Percentiles rank a stretch among this genome's conserved stretches.
Evolutionary conservation across 73 alveolate species (phyloP).

Genomic region (Tetrahymena elliotti): DNA sequence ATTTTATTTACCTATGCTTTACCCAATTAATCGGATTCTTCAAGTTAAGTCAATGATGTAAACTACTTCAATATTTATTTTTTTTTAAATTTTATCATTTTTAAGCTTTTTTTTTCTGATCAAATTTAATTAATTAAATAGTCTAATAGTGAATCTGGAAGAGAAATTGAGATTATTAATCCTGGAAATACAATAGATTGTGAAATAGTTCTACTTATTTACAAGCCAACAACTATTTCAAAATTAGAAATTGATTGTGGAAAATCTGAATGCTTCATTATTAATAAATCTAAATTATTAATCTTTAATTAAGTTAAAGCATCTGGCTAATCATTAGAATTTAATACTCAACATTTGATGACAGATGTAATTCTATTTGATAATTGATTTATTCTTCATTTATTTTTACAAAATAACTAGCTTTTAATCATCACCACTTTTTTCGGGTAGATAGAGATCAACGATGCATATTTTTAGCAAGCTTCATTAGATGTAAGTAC

Average conservation of each 20-base stretch:
- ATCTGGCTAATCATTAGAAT: neutral
- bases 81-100: no score
- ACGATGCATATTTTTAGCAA: neutral
- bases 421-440: neutral
- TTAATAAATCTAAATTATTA: neutral
- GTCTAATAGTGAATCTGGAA: neutral
- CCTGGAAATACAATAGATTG: neutral
- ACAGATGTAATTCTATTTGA: neutral
- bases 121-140: no score
- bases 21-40: neutral
- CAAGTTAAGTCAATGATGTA: neutral
- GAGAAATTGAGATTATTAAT: neutral
- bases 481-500: neutral
- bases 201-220: neutral
- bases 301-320: neutral
- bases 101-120: no score
- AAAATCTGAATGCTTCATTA: neutral
- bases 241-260: neutral
- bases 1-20: neutral
- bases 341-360: neutral
- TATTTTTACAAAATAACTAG: neutral
- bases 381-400: neutral
- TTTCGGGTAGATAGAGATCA: neutral
- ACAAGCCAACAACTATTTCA: neutral
- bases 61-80: no score